Percentiles rank a stretch among this genome's conserved stretches.
phyloP scores from a whole-genome alignment of 352 stramenopile species.

The Halophytophthora batemanensis region DNA sequence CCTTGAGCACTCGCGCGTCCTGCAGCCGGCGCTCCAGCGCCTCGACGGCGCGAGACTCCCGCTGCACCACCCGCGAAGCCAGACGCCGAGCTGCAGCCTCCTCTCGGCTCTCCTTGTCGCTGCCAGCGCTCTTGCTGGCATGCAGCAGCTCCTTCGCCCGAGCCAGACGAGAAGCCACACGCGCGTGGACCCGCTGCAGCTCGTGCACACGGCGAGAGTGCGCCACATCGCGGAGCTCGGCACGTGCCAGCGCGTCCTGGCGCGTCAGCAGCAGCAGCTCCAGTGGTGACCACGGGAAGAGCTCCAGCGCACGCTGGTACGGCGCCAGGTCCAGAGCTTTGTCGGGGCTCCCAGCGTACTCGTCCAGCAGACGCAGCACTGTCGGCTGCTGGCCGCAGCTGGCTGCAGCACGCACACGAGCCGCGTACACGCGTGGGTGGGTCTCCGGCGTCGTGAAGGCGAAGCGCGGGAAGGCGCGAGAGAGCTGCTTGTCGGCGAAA shows the following conservation, averaged over 20 bases:
- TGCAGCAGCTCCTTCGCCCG: constrained; percentile 16
- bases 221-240: constrained; percentile 35
- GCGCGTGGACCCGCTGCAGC: constrained; percentile 42
- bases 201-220: constrained; percentile 42
- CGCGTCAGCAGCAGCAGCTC: constrained; percentile 48
- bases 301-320: constrained; percentile 47
- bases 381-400: constrained; percentile 40
- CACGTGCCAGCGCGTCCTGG: constrained; percentile 33
- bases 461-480: constrained; percentile 51
- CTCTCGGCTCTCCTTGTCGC: constrained; percentile 20
- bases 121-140: constrained; percentile 7
- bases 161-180: constrained; percentile 25
- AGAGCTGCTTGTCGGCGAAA: constrained; percentile 59
- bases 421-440: constrained; percentile 51
- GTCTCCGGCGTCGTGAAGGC: constrained; percentile 34
- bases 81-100: constrained; percentile 19
- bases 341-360: constrained; percentile 41
- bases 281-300: constrained; percentile 55
- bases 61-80: constrained; percentile 17
- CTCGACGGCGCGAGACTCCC: constrained; percentile 28
- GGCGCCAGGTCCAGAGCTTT: constrained; percentile 27
- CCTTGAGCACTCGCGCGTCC: constrained; percentile 37
- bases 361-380: constrained; percentile 52
- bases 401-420: constrained; percentile 62
- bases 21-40: constrained; percentile 41